phyloP scores from a whole-genome alignment of 345 rosid species.

The Eucalyptus marginata region DNA sequence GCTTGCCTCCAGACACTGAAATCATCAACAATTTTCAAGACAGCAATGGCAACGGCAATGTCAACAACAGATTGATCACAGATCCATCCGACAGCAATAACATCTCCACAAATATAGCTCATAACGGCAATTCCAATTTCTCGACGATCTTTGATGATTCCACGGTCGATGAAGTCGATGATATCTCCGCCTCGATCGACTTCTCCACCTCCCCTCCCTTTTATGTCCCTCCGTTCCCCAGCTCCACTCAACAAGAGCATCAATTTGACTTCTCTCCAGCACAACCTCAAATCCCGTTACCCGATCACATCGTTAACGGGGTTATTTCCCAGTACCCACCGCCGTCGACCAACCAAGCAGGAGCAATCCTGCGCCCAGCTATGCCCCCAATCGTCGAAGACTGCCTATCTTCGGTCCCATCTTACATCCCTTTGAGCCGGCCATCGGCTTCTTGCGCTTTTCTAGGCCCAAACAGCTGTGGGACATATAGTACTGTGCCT shows the following conservation, averaged over 20 bases:
- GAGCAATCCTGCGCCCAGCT: constrained; percentile 14
- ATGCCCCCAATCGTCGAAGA: constrained; percentile 38
- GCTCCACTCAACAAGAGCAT: constrained; percentile 27
- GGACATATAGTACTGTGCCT: constrained; percentile 12
- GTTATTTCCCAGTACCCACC: constrained; percentile 5
- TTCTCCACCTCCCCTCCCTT: constrained; percentile 66
- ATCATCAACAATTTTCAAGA: constrained; percentile 4
- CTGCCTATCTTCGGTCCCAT: constrained; percentile 49
- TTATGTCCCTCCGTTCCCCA: constrained; percentile 20
- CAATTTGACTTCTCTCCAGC: constrained; percentile 50
- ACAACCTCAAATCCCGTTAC: constrained; percentile 13
- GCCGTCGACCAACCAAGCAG: not conserved
- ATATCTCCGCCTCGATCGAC: constrained; percentile 84
- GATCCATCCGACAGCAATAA: not conserved
- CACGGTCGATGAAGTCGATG: constrained; percentile 41
- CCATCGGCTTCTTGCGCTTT: constrained; percentile 38
- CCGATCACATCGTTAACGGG: constrained; percentile 17
- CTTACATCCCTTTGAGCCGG: not conserved
- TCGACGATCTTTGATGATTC: constrained; percentile 36
- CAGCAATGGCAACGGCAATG: constrained; percentile 3
- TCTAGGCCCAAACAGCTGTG: constrained; percentile 24
- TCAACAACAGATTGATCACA: not conserved
- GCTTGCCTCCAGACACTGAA: constrained; percentile 19
- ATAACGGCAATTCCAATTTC: constrained; percentile 18
- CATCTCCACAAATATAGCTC: not conserved